Base-by-base conservation (phyloP, 2,329 filamentous ascomycete species). In the Venturia nashicola region DNA sequence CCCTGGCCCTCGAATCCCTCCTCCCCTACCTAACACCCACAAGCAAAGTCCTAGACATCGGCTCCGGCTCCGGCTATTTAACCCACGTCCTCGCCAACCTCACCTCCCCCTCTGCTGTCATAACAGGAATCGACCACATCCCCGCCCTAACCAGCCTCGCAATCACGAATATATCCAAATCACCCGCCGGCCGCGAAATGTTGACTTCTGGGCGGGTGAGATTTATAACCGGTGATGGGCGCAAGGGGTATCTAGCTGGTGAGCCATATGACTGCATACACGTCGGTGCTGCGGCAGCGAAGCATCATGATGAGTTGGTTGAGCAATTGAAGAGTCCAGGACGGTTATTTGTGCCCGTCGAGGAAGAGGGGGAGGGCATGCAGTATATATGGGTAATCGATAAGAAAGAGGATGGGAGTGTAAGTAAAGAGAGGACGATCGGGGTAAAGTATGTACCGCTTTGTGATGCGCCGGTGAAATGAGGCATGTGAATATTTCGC, bases 211-310 rank as follows among this genome's bases (percentile, higher is more conserved):
- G 87, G 0, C 82, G 80, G 70, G 83, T 92, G 51, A 78, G 79
- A 65, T 95, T 95, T 71, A 80, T 92, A 1, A 80, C 85, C 0
- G 91, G 86, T 0, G 92, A 97, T 76, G 79, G 79, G 14, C 69
- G 79, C 66, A 71, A 74, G 63, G 79, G 79, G 3, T 80, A 74
- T 73, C 65, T 61, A 36, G 76, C 78, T 14, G 80, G 76, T 66
- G 76, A 74, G 39, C 81, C 85, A 0, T 99, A 93, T 80, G 91
- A 97, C 80, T 92, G 89, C 2, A 97, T 99, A 65, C 94, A 97
- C 72, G 94, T 97, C 2, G 94, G 94, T 0, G 94, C 94, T 0
- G 89, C 91, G 8, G 93, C 93, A 0, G 82, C 77, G 32, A 82
- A 85, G 71, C 76, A 96, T 63, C 92, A 96, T 72, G 72, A 82